Percentiles rank a stretch among this genome's conserved stretches.
These are phyloP conservation scores for Mycena maculata DNA, from an alignment of 768 basidiomycete species.

Conservation along the genomic window DNA sequence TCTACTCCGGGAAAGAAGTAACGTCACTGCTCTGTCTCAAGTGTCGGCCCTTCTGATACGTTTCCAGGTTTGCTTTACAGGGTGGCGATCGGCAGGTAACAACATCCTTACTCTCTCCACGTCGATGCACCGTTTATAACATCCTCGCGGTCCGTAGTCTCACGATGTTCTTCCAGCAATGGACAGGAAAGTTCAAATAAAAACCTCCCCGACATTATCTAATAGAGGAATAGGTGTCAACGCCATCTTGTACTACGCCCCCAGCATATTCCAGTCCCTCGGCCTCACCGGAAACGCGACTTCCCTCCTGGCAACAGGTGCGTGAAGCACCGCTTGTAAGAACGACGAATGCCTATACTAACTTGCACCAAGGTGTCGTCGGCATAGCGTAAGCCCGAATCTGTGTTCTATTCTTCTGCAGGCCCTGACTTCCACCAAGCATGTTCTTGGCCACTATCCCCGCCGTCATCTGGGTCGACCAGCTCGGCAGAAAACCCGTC, in stretches of 20 bases:
- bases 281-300: constrained; percentile 72
- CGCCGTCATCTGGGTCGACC: constrained; percentile 85
- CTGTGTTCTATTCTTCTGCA: background rate
- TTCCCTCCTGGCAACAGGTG: constrained; percentile 63
- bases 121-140: constrained; percentile 8
- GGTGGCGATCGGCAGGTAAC: constrained; percentile 70
- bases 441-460: constrained; percentile 85
- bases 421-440: constrained; percentile 45
- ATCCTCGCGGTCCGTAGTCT: constrained; percentile 45
- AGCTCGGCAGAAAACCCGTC: constrained; percentile 79
- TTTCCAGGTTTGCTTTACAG: constrained; percentile 67
- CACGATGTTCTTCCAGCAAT: constrained; percentile 87
- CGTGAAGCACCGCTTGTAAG: background rate
- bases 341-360: background rate
- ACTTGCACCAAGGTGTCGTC: constrained; percentile 57
- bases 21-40: constrained; percentile 15
- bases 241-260: constrained; percentile 82
- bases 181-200: constrained; percentile 61
- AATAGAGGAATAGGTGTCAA: constrained; percentile 63
- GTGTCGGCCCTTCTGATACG: constrained; percentile 1
- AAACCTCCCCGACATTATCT: background rate
- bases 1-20: constrained; percentile 64
- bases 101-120: constrained; percentile 16
- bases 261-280: constrained; percentile 71
- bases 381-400: constrained; percentile 71